A percentile compares a stretch with the other conserved stretches of the same genome.
Conservation (phyloP, 2,329 filamentous ascomycete genomes). For the Paraconiothyrium sp. region DNA sequence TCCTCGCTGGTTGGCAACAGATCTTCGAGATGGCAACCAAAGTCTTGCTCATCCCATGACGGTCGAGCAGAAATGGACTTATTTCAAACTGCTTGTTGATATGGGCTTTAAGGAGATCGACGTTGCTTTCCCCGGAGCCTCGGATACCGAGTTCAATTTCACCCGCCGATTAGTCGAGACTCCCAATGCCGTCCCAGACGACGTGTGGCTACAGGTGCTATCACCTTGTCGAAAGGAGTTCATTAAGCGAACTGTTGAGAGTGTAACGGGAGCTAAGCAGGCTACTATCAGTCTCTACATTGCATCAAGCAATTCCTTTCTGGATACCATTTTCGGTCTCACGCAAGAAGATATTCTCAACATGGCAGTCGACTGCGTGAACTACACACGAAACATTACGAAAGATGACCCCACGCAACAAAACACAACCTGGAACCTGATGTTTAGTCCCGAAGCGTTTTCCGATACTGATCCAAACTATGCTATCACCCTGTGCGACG, state of each 20-base stretch:
- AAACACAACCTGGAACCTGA: conserved; percentile 76
- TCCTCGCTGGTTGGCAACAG: conserved; percentile 89
- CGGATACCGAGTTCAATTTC: conserved; percentile 95
- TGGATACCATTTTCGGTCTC: conserved; percentile 88
- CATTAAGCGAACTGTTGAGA: conserved; percentile 90
- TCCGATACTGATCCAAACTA: conserved; percentile 89
- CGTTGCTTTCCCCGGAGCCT: conserved; percentile 92
- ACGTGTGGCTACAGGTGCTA: conserved; percentile 91
- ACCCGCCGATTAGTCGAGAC: conserved; percentile 87
- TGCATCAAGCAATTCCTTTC: conserved; percentile 94
- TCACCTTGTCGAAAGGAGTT: conserved; percentile 92
- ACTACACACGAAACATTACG: conserved; percentile 86
- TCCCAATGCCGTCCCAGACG: conserved; percentile 82
- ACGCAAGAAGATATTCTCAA: conserved; percentile 81
- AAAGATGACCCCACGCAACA: conserved; percentile 72
- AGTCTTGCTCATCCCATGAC: conserved; percentile 93
- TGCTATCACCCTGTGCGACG: conserved; percentile 83
- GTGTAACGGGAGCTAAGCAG: conserved; percentile 88
- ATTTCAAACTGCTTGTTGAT: conserved; percentile 92
- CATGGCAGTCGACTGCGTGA: conserved; percentile 84
- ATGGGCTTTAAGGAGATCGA: conserved; percentile 98
- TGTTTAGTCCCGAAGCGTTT: conserved; percentile 88
- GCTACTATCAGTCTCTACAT: conserved; percentile 96
- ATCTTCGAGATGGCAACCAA: conserved; percentile 92
- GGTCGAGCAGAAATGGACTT: conserved; percentile 92